Evolutionary conservation across 352 stramenopile genomes (phyloP), one percentile per base, ranked within the genome.

Genomic region (Globisporangium cylindrosporum): DNA sequence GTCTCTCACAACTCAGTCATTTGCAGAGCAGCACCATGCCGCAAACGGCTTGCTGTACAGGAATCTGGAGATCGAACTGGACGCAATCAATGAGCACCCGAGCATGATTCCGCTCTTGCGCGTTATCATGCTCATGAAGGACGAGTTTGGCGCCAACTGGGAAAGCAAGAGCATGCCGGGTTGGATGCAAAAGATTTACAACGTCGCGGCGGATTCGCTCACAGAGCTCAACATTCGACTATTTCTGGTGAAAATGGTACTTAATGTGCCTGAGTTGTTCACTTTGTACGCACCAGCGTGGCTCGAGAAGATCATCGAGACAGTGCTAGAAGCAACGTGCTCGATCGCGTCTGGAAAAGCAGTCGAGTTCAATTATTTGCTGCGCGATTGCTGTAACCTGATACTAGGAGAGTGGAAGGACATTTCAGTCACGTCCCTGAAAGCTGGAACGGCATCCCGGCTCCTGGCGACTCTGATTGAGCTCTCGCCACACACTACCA

Each of bases 101-200:
- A 93, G 86, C 63, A 94, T 95, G 83, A 77, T 90, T 18, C 73
- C 84, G 6, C 58, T 95, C 15, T 24, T 94, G 43, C 77, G 86
- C 9, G 81, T 90, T 12, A 70, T 95, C n/a, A 68, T 92, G 34
- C 74, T 91, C 64, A 93, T 95, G 80, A 88, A 94, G 64, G 60
- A 60, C 7, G 81, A 93, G 43, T 95, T 93, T 68, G 74, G 80
- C 14, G 70, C 65, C 14, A 76, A 64, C 14, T 95, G 88, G 88
- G 64, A 68, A 3, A 49, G 62, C 15, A 74, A 66, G 3, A n/a
- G 43, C 2, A 92, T 93, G 86, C 88, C 86, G 24, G 74, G 71
- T 12, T 95, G 88, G 88, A 95, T 95, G 85, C 80, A 85, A 20
- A 92, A 88, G 63, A 70, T 95, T 5, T 89, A 77, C 55, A 69